These are phyloP conservation scores for Trichocladium antarcticum DNA, from an alignment of 495 filamentous ascomycete genomes.

Conservation along the genomic window DNA sequence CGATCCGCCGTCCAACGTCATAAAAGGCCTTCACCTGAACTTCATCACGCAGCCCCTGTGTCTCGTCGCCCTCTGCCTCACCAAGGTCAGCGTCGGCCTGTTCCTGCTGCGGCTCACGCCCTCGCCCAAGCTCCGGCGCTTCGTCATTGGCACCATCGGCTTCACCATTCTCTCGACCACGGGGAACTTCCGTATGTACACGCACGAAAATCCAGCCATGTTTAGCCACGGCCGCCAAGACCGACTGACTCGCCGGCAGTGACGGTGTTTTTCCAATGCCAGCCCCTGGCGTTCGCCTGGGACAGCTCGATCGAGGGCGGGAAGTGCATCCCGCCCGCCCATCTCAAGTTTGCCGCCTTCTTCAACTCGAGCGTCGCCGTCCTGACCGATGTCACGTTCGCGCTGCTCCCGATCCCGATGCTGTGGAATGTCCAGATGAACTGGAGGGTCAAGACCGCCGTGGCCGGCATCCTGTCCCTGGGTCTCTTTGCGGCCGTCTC, in stretches of 20 bases:
- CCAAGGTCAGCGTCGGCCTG: slow-evolving; percentile 39
- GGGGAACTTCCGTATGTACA: slow-evolving; percentile 18
- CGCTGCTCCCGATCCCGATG: slow-evolving; percentile 35
- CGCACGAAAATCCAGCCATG: background rate
- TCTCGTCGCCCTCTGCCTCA: slow-evolving; percentile 32
- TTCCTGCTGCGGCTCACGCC: slow-evolving; percentile 38
- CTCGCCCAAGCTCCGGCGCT: slow-evolving; percentile 21
- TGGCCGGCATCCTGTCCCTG: slow-evolving; percentile 34
- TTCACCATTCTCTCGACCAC: slow-evolving; percentile 32
- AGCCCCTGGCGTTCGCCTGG: slow-evolving; percentile 23
- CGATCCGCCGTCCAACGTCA: slow-evolving; percentile 16
- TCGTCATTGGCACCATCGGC: slow-evolving; percentile 26
- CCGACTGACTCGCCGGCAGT: slow-evolving; percentile 18
- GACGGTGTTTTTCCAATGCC: slow-evolving; percentile 26
- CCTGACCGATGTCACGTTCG: slow-evolving; percentile 35
- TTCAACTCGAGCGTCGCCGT: slow-evolving; percentile 28
- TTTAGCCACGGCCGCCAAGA: background rate
- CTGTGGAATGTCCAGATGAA: slow-evolving; percentile 39
- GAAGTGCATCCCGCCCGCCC: slow-evolving; percentile 12
- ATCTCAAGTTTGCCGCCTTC: slow-evolving; percentile 14
- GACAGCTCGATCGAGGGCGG: slow-evolving; percentile 18
- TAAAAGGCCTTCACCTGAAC: slow-evolving; percentile 31
- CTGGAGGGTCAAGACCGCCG: slow-evolving; percentile 28
- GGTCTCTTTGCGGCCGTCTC: slow-evolving; percentile 40
- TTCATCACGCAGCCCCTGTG: slow-evolving; percentile 36